A percentile compares a stretch with the other conserved stretches of the same genome.
Conservation (phyloP, 116 monocot genomes). For the Iris pallida region DNA sequence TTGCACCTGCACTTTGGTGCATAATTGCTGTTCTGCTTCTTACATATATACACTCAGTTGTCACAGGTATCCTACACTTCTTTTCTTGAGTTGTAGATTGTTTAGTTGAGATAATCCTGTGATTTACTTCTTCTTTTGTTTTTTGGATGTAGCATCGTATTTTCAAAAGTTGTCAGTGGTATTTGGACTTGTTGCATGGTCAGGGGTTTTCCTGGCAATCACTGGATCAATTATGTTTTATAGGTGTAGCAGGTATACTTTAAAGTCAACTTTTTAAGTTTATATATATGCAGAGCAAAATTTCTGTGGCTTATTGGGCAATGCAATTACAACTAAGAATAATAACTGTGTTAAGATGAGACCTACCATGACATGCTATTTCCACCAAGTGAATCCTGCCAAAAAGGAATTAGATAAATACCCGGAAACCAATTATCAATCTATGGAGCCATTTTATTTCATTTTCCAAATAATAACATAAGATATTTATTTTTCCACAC, state of each 20-base stretch:
- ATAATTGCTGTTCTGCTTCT: constrained; percentile 55
- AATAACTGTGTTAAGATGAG: too few relatives aligned
- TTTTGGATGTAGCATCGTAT: constrained; percentile 42
- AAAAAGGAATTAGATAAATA: too few relatives aligned
- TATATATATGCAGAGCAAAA: too few relatives aligned
- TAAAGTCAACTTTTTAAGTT: too few relatives aligned
- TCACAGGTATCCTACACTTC: constrained; percentile 47
- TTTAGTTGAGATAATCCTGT: neutral
- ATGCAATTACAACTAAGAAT: too few relatives aligned
- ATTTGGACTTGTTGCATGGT: constrained; percentile 66
- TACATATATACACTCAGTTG: constrained; percentile 69
- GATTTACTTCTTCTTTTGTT: constrained; percentile 1
- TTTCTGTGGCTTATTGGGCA: too few relatives aligned
- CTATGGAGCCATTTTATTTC: too few relatives aligned
- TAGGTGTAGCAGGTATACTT: constrained; percentile 76
- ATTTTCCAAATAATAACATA: too few relatives aligned
- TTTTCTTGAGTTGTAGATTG: neutral
- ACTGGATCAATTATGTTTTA: constrained; percentile 80
- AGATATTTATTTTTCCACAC: too few relatives aligned
- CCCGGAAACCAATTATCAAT: too few relatives aligned
- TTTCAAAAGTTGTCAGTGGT: constrained; percentile 40
- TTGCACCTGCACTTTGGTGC: constrained; percentile 88
- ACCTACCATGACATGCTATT: too few relatives aligned
- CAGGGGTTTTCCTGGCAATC: constrained; percentile 65
- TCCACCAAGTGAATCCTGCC: too few relatives aligned